phyloP scores from a whole-genome alignment of 164 flowering plant genomes.

The Hamamelis virginiana region DNA sequence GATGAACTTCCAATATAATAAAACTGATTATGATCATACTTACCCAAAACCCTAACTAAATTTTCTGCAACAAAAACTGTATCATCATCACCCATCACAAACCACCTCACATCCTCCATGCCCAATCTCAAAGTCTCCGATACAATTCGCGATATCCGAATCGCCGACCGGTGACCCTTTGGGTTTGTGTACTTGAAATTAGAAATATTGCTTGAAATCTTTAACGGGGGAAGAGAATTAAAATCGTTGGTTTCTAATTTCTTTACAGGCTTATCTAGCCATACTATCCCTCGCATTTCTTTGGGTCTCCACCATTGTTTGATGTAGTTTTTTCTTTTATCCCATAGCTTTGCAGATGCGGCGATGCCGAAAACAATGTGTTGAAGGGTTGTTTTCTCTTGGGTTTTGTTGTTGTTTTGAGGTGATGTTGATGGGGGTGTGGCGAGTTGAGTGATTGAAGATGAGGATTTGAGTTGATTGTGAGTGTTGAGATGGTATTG shows the following conservation, averaged over 20 bases:
- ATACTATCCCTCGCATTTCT: constrained; percentile 59
- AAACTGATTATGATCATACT: constrained; percentile 56
- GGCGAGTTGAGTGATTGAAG: background rate
- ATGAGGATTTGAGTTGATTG: background rate
- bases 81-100: constrained; percentile 80
- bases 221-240: constrained; percentile 34
- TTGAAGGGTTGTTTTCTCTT: constrained; percentile 28
- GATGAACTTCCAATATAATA: constrained; percentile 69
- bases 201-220: constrained; percentile 48
- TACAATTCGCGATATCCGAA: constrained; percentile 62
- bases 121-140: constrained; percentile 54
- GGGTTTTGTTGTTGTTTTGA: background rate
- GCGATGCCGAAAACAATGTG: constrained; percentile 68
- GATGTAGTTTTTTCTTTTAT: constrained; percentile 53
- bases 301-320: constrained; percentile 57
- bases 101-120: constrained; percentile 50
- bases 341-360: constrained; percentile 56
- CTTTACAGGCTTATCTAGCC: constrained; percentile 44
- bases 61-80: constrained; percentile 63
- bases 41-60: constrained; percentile 51
- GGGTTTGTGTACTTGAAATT: constrained; percentile 41
- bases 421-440: background rate
- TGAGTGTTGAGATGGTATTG: background rate
- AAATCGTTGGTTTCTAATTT: constrained; percentile 1
- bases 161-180: constrained; percentile 54